Conservation (phyloP, 139 green algal genomes). For the Volvox reticuliferus region DNA sequence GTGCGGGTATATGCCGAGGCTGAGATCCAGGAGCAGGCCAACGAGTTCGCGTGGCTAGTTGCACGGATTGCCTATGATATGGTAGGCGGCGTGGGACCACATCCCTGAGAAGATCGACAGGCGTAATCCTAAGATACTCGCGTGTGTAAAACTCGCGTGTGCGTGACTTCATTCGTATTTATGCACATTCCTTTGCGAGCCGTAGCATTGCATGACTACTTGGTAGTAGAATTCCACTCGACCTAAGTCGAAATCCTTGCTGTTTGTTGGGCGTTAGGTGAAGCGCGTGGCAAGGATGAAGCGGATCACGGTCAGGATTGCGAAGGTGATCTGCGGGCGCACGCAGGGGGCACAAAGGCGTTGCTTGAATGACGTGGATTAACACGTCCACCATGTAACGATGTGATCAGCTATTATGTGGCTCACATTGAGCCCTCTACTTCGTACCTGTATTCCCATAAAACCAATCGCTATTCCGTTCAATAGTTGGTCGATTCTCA, state of each 20-base stretch:
- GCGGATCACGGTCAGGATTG: slow-evolving; percentile 35
- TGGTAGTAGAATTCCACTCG: too few species aligned
- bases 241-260: too few species aligned
- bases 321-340: slow-evolving; percentile 46
- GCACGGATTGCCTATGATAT: slow-evolving; percentile 64
- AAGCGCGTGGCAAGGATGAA: slow-evolving; percentile 60
- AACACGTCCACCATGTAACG: too few species aligned
- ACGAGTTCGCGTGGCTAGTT: slow-evolving; percentile 81
- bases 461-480: slow-evolving; percentile 62
- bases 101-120: slow-evolving; percentile 40
- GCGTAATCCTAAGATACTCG: background rate
- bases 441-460: slow-evolving; percentile 58
- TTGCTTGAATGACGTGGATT: too few species aligned
- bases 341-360: background rate
- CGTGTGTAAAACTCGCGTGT: background rate
- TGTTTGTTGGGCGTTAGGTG: background rate
- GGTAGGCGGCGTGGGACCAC: slow-evolving; percentile 54
- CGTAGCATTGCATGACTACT: too few species aligned
- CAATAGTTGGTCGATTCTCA: slow-evolving; percentile 67
- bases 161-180: background rate
- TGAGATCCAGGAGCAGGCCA: slow-evolving; percentile 72
- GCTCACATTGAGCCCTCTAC: too few species aligned
- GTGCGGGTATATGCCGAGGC: slow-evolving; percentile 98
- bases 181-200: too few species aligned
- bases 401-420: too few species aligned